Evolutionary conservation across 129 eudicot genomes (phyloP), one percentile per base, ranked within the genome.

Genomic region (Deinandra increscens): DNA sequence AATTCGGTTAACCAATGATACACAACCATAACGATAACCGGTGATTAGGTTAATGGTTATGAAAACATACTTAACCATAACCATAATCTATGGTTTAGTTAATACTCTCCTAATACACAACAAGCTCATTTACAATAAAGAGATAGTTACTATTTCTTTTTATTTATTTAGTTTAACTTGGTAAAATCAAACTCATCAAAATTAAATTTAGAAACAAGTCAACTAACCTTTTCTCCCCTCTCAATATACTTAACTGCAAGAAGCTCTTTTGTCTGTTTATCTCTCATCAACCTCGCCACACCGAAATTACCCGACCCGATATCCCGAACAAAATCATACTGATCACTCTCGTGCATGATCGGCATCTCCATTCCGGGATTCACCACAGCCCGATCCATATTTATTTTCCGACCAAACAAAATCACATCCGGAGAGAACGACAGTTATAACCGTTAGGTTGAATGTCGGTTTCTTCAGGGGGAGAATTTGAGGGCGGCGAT

Each of bases 241-340:
- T 91, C 89, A 66, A 91, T 91, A 78, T 87, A 91, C 88, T 91
- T 91, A 29, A 91, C 95, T 6, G 97, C 97, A 74, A 91, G 89
- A 31, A 85, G 85, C 76, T 87, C 95, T 54, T 51, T 88, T 17
- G 88, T 85, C 46, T 80, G 89, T 80, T 85, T 87, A 68, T 91
- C 95, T 60, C 84, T 85, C 97, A 91, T 91, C 41, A 91, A 80
- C 82, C 97, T 84, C 0, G 97, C 95, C 13, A 91, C 84, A 8
- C 95, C 97, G 26, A 91, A 91, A 76, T 91, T 91, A 72, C 97
- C 95, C 72, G 91, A 77, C 71, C 95, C 97, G 80, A 91, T 91
- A 78, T 91, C 90, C 37, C 76, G 71, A 36, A 91, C 86, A 31
- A 87, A 73, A 56, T 91, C 97, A 59, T 91, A 91, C 60, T 89